Evolutionary conservation across 1,284 basidiomycete species (phyloP).

Genomic region (Cystobasidium slooffiae): DNA sequence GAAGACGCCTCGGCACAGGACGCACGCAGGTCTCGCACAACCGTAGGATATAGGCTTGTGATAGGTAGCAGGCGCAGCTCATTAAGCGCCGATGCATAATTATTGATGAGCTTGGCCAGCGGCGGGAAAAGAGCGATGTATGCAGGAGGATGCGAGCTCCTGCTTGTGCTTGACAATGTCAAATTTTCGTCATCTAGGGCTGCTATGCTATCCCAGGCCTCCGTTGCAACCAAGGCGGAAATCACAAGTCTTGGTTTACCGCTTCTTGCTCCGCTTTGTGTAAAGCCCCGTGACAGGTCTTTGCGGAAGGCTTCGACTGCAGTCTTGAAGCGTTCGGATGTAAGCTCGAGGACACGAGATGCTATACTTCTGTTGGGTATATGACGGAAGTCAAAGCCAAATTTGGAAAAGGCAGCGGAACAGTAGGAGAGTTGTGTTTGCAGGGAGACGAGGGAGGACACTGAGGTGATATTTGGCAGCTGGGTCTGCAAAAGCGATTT

Average conservation of each 20-base stretch:
- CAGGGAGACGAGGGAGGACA: slow-evolving; percentile 75
- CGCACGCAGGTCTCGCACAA: slow-evolving; percentile 41
- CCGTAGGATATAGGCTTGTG: slow-evolving; percentile 58
- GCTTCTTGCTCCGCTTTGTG: slow-evolving; percentile 17
- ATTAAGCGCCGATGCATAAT: slow-evolving; percentile 75
- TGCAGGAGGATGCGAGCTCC: slow-evolving; percentile 63
- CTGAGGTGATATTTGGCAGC: slow-evolving; percentile 63
- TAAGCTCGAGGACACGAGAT: slow-evolving; percentile 68
- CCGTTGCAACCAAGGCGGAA: slow-evolving; percentile 21
- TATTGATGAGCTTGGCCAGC: slow-evolving; percentile 75
- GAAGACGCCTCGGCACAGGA: slow-evolving; percentile 48
- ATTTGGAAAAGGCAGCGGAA: slow-evolving; percentile 83
- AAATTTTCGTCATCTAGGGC: slow-evolving; percentile 10
- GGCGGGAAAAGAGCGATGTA: slow-evolving; percentile 75
- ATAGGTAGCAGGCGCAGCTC: slow-evolving; percentile 79
- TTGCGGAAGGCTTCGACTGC: slow-evolving; percentile 47
- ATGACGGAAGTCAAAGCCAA: slow-evolving; percentile 76
- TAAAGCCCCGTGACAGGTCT: slow-evolving; percentile 42
- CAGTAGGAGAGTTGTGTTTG: slow-evolving; percentile 92
- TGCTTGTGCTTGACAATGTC: background rate
- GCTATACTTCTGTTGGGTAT: slow-evolving; percentile 64
- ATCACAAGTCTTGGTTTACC: slow-evolving; percentile 32
- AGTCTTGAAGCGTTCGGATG: slow-evolving; percentile 56
- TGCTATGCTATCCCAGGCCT: slow-evolving; percentile 24
- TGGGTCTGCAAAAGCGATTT: slow-evolving; percentile 59